phyloP scores from a whole-genome alignment of 2,329 filamentous ascomycete genomes.

The Ramularia endophylla region DNA sequence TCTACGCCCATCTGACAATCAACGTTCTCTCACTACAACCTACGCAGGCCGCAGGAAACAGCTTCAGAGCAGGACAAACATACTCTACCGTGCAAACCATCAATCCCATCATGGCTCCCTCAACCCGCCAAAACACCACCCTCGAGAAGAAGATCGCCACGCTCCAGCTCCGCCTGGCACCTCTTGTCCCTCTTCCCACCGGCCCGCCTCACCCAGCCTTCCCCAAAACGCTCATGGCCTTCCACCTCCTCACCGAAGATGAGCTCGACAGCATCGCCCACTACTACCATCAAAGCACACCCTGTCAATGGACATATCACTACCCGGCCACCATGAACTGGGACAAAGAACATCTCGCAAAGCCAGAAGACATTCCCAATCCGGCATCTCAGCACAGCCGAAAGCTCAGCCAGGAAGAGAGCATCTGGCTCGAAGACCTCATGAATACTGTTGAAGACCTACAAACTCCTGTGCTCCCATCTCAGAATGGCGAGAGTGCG shows the following conservation, averaged over 20 bases:
- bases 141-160: slow-evolving; percentile 58
- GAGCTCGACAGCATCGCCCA: slow-evolving; percentile 64
- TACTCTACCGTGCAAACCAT: background rate
- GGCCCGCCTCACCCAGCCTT: slow-evolving; percentile 61
- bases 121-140: slow-evolving; percentile 26
- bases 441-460: slow-evolving; percentile 34
- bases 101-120: slow-evolving; percentile 24
- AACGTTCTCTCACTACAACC: slow-evolving; percentile 2
- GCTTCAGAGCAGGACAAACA: background rate
- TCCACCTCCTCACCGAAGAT: slow-evolving; percentile 66
- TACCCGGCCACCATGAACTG: slow-evolving; percentile 67
- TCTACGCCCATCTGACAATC: background rate
- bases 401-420: slow-evolving; percentile 17
- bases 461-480: slow-evolving; percentile 19
- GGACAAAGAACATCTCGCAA: slow-evolving; percentile 40
- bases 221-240: slow-evolving; percentile 61
- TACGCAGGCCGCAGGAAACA: slow-evolving; percentile 18
- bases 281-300: slow-evolving; percentile 67
- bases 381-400: slow-evolving; percentile 9
- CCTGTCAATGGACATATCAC: slow-evolving; percentile 47
- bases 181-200: slow-evolving; percentile 53
- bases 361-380: slow-evolving; percentile 5
- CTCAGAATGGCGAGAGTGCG: slow-evolving; percentile 3
- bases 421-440: slow-evolving; percentile 22
- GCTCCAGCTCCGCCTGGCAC: slow-evolving; percentile 60